Percentiles rank a stretch among this genome's conserved stretches.
Evolutionary conservation across 169 alveolate genomes (phyloP).

Genomic region (Plasmodium relictum): DNA sequence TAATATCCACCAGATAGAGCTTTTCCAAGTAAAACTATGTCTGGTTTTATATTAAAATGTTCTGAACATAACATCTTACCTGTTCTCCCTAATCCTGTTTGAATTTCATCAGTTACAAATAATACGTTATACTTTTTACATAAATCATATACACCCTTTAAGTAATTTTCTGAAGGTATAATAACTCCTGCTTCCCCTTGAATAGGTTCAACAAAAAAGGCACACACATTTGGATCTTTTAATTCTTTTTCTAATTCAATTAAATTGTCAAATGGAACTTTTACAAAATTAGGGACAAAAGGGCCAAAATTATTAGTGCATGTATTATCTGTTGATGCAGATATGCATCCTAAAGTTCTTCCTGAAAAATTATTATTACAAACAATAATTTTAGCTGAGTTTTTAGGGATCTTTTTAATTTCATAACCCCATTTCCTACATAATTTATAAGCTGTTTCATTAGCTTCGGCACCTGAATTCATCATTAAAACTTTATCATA

Average conservation of each 20-base stretch:
- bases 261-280: slow-evolving; percentile 82
- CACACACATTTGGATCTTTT: slow-evolving; percentile 89
- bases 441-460: slow-evolving; percentile 94
- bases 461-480: slow-evolving; percentile 96
- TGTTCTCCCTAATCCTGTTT: slow-evolving; percentile 95
- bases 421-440: slow-evolving; percentile 97
- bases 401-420: slow-evolving; percentile 90
- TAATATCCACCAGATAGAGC: slow-evolving; percentile 93
- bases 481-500: slow-evolving; percentile 92
- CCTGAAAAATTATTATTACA: slow-evolving; percentile 94
- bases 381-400: slow-evolving; percentile 89
- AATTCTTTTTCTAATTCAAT: slow-evolving; percentile 80
- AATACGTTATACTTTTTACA: slow-evolving; percentile 86
- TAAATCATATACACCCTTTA: slow-evolving; percentile 86
- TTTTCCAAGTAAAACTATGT: slow-evolving; percentile 92
- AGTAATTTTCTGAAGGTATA: slow-evolving; percentile 91
- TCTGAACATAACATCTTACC: slow-evolving; percentile 91
- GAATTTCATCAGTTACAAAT: slow-evolving; percentile 92
- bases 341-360: slow-evolving; percentile 92
- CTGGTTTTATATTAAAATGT: slow-evolving; percentile 89
- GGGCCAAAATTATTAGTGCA: slow-evolving; percentile 92
- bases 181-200: slow-evolving; percentile 97
- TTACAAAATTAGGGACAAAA: slow-evolving; percentile 81
- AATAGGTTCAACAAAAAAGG: slow-evolving; percentile 93
- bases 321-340: slow-evolving; percentile 92